Evolutionary conservation across 441 rosid species (phyloP).

Genomic region (Brassica hybrid): DNA sequence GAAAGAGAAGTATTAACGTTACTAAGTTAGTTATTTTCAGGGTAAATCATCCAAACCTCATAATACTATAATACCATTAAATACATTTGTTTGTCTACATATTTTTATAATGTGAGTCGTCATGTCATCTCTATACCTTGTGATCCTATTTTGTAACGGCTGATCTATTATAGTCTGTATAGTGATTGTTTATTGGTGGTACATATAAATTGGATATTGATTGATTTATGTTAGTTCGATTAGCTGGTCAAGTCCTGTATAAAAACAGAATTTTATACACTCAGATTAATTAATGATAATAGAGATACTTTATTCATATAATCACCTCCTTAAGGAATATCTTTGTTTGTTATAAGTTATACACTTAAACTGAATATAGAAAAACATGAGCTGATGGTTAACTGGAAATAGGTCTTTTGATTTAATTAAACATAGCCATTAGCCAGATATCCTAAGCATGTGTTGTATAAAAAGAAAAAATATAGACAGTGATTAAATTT

Average conservation of each 20-base stretch:
- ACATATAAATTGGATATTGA: too few species aligned
- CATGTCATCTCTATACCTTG: conserved; percentile 1
- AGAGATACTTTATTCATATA: neutral
- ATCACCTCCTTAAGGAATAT: neutral
- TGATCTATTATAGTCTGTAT: neutral
- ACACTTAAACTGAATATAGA: neutral
- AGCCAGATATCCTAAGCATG: conserved; percentile 3
- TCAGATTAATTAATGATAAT: too few species aligned
- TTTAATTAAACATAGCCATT: conserved; percentile 6
- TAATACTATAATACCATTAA: neutral
- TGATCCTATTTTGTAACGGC: conserved; percentile 3
- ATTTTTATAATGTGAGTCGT: neutral
- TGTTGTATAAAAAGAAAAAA: too few species aligned
- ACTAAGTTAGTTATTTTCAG: neutral
- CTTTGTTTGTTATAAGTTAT: neutral
- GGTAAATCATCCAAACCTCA: neutral
- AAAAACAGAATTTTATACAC: too few species aligned
- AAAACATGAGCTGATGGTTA: neutral
- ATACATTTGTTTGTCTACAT: neutral
- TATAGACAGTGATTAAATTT: too few species aligned
- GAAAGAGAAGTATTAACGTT: neutral
- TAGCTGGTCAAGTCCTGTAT: too few species aligned
- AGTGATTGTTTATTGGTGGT: too few species aligned
- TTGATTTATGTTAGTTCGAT: too few species aligned
- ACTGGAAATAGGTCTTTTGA: neutral